phyloP scores from a whole-genome alignment of 495 filamentous ascomycete species.

The Penicillium salamii region DNA sequence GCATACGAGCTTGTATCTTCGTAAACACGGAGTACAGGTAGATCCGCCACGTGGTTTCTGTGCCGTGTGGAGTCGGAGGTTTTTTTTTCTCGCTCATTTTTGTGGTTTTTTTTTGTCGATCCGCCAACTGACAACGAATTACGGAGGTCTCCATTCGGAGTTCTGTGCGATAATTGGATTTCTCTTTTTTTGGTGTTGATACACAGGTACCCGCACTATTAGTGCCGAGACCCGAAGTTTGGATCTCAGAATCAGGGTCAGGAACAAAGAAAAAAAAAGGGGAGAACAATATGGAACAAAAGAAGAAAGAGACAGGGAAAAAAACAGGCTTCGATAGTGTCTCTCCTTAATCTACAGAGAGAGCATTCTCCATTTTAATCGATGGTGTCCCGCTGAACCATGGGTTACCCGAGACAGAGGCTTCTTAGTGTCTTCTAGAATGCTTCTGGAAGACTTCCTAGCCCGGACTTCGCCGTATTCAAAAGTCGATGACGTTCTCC shows the following conservation, averaged over 20 bases:
- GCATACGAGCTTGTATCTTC: background rate
- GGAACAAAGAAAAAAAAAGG: background rate
- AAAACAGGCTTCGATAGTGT: background rate
- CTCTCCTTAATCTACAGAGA: background rate
- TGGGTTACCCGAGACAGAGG: conserved; percentile 3
- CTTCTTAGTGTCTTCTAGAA: conserved; percentile 36
- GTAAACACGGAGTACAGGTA: too few species aligned
- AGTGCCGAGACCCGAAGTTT: background rate
- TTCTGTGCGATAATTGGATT: too few species aligned
- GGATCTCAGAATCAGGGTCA: background rate
- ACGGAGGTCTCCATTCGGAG: too few species aligned
- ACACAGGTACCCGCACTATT: background rate
- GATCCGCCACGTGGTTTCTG: conserved; percentile 9
- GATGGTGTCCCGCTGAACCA: conserved; percentile 5
- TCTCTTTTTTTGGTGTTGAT: background rate
- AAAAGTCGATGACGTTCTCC: conserved; percentile 28
- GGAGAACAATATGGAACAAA: too few species aligned
- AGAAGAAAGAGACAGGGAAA: too few species aligned
- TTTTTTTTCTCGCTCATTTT: too few species aligned
- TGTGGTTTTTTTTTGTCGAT: too few species aligned
- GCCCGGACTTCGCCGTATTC: conserved; percentile 13
- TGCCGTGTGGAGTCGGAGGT: background rate
- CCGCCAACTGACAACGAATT: too few species aligned
- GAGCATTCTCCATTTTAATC: background rate
- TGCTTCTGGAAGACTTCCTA: conserved; percentile 36